Percentiles rank a stretch among this genome's conserved stretches.
Evolutionary conservation across 2,329 filamentous ascomycete species (phyloP).

Genomic region (Polytolypa hystricis): DNA sequence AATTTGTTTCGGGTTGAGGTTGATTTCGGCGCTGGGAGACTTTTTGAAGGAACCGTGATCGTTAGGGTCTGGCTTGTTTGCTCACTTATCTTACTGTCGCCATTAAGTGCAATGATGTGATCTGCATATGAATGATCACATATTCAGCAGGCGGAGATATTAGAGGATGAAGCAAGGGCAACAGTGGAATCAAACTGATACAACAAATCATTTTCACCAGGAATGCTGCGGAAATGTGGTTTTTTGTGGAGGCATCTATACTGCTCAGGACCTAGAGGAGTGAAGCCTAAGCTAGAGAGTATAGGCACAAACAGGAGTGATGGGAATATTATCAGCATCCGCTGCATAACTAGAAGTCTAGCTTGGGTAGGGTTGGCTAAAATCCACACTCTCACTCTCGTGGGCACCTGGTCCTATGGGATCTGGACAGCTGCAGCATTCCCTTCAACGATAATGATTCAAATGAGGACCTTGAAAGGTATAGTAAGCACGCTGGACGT

Average conservation of each 20-base stretch:
- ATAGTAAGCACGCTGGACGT: too few species aligned
- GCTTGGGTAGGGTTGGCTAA: too few species aligned
- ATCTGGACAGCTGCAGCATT: too few species aligned
- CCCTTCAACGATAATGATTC: too few species aligned
- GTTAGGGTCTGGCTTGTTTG: conserved; percentile 20
- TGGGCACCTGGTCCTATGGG: too few species aligned
- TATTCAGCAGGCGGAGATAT: conserved; percentile 10
- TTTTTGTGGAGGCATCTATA: conserved; percentile 39
- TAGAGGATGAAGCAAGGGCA: conserved; percentile 29
- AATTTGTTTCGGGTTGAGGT: too few species aligned
- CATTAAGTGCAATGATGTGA: conserved; percentile 30
- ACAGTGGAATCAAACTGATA: conserved; percentile 29
- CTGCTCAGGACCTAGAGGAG: conserved; percentile 43
- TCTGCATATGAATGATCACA: conserved; percentile 24
- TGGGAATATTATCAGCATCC: too few species aligned
- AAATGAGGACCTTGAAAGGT: too few species aligned
- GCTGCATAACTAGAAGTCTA: too few species aligned
- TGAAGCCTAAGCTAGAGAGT: too few species aligned
- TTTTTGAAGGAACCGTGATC: conserved; percentile 4
- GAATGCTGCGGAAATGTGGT: conserved; percentile 38
- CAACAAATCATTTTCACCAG: conserved; percentile 37
- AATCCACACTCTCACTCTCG: too few species aligned
- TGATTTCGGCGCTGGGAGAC: neutral
- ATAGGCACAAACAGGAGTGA: too few species aligned
- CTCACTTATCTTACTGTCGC: conserved; percentile 29